Base-by-base conservation (phyloP, 495 filamentous ascomycete genomes). In the Glutinoglossum americanum region DNA sequence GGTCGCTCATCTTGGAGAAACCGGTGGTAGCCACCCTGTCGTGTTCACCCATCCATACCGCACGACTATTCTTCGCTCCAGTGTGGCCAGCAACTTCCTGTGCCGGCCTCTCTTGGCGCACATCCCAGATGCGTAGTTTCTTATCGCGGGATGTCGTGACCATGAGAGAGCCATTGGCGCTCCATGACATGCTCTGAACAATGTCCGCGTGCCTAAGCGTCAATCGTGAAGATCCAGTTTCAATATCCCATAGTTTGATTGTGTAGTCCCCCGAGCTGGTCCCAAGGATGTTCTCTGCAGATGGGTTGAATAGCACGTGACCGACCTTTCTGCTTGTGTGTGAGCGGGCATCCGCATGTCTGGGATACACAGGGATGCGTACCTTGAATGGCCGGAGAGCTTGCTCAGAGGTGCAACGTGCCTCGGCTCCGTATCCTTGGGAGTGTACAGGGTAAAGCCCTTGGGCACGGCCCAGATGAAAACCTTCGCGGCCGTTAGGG, bases 1-100 rank as follows among this genome's bases (percentile, higher is more conserved):
- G 81, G 71, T 98, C 93, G 66, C 89, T 96, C 89, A 96, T 97
- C 68, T 81, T 86, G 47, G 87, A 94, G 75, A 98, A 98, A 59
- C 92, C 92, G 11, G 92, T 97, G 3, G 92, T 97, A 54, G 85
- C 92, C 62, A 98, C 80, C 56, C 89, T 80, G 72, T 94, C 87
- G 65, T 87, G 86, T 67, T 97, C 92, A 61, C 93, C 92, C 74
- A 98, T 75, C 92, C 92, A 98, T 17, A 94, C 88, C 19, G 82
- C 80, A 62, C 92, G 84, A 67, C 90, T 96, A 73, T 92, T 96
- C 75, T 97, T 97, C 60, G 93, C 93, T 27, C 92, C 92, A 25
- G 80, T 73, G 69, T 98, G 92, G 51, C 92, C 92, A 17, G 80
- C 71, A 37, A 82, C 80, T 67, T 94, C 92, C 60, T 93, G 84